phyloP scores from a whole-genome alignment of 1,284 basidiomycete species.

The Cryptococcus floricola region DNA sequence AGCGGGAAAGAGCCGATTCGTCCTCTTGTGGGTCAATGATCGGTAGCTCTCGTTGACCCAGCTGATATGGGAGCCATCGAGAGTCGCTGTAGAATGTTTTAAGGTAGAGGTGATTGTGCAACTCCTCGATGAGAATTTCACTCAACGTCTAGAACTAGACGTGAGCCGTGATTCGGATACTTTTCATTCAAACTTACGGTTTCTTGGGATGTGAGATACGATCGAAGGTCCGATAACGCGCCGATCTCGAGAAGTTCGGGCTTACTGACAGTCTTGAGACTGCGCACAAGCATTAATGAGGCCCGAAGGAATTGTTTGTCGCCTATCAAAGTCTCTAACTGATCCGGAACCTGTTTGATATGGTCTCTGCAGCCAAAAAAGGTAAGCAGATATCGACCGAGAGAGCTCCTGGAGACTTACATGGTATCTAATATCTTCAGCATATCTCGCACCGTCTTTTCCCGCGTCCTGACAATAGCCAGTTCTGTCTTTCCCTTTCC shows the following conservation, averaged over 20 bases:
- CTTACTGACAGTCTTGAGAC: slow-evolving; percentile 85
- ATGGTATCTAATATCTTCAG: slow-evolving; percentile 82
- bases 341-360: slow-evolving; percentile 85
- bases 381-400: neutral
- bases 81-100: slow-evolving; percentile 95
- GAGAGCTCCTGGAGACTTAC: slow-evolving; percentile 53
- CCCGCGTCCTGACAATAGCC: slow-evolving; percentile 76
- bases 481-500: slow-evolving; percentile 61
- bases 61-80: slow-evolving; percentile 79
- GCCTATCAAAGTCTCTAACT: slow-evolving; percentile 87
- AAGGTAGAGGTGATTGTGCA: slow-evolving; percentile 96
- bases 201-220: slow-evolving; percentile 84
- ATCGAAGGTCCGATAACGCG: slow-evolving; percentile 80
- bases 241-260: slow-evolving; percentile 92
- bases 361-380: slow-evolving; percentile 62
- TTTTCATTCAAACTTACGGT: slow-evolving; percentile 56
- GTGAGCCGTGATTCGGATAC: neutral
- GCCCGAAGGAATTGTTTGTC: slow-evolving; percentile 92
- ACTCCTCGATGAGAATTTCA: slow-evolving; percentile 91
- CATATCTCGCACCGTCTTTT: slow-evolving; percentile 85
- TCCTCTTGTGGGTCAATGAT: slow-evolving; percentile 17
- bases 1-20: neutral
- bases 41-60: slow-evolving; percentile 63
- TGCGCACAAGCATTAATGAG: slow-evolving; percentile 78
- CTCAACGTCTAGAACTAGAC: slow-evolving; percentile 61